Base-by-base conservation (phyloP, 257 asterid genomes). In the Solanum raphanifolium region DNA sequence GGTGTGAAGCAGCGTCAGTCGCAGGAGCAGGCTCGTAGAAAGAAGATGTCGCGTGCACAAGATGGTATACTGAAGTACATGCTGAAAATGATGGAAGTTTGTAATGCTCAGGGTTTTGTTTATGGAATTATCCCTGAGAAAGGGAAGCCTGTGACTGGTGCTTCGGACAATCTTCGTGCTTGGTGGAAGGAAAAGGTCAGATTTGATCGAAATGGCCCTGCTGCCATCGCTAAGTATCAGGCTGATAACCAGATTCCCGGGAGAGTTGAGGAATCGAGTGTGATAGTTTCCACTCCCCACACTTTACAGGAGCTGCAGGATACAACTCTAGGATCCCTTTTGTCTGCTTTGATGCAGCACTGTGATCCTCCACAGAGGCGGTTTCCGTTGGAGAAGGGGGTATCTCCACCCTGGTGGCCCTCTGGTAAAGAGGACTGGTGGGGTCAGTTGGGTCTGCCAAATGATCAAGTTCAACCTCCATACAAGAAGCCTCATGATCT, bases 101-200 rank as follows among this genome's bases (percentile, higher is more conserved):
- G 96, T 78, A 88, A 92, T 82, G 96, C 96, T 87, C 96, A 92
- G 73, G 96, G 95, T 9, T 94, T 94, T 21, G 96, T 94, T 46
- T 94, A 94, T 3, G 96, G 95, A n/a, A 94, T 94, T 66, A 94
- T 94, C 25, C 93, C 96, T 1, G 96, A 94, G 90, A 94, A 94
- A 5, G 96, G 96, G 9, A 94, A 94, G 41, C 96, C 96, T 0
- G 95, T 94, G 29, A 94, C 93, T 0, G 95, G 96, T 6, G 93
- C 95, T 16, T 94, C 96, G 1, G 95, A 94, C 68, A 94, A 94
- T 90, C 94, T 94, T 4, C 93, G 96, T 0, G 93, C 93, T 0
- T 92, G 96, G 96, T 92, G 96, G 96, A 94, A 94, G 90, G 96
- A 92, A 87, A 94, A 90, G 69, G 96, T 94, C n/a, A 84, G 94